Conservation (phyloP, 345 rosid species). For the Ceriops zippeliana region DNA sequence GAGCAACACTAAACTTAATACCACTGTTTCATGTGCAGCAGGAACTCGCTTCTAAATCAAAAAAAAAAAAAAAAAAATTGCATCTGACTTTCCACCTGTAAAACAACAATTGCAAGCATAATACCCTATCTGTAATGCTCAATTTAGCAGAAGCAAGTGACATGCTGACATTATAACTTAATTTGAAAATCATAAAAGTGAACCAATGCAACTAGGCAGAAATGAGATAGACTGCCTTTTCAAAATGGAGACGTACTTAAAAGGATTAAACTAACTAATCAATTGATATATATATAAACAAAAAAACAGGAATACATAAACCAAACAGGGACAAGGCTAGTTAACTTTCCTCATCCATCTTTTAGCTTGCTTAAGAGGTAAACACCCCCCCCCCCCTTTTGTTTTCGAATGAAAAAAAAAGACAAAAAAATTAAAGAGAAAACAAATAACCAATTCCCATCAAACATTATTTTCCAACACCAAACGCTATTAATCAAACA, state of each 20-base stretch:
- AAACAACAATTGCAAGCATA: too few relatives aligned
- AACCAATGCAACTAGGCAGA: neutral
- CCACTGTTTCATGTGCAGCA: too few relatives aligned
- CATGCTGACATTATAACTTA: neutral
- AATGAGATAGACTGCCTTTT: neutral
- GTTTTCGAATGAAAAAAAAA: neutral
- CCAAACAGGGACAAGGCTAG: too few relatives aligned
- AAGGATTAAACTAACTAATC: neutral
- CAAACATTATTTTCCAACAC: neutral
- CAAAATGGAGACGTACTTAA: neutral
- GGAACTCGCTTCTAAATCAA: too few relatives aligned
- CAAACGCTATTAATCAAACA: neutral
- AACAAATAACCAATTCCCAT: neutral
- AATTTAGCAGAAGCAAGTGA: too few relatives aligned
- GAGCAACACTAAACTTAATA: too few relatives aligned
- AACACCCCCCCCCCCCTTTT: neutral
- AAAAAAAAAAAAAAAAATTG: too few relatives aligned
- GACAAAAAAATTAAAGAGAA: neutral
- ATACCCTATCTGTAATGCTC: too few relatives aligned
- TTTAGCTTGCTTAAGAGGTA: neutral
- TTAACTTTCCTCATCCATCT: neutral
- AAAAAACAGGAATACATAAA: too few relatives aligned
- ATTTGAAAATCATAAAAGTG: neutral
- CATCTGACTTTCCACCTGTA: too few relatives aligned
- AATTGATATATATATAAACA: neutral